Conservation (phyloP, 2,329 filamentous ascomycete species). For the Trichoderma atrobrunneum region DNA sequence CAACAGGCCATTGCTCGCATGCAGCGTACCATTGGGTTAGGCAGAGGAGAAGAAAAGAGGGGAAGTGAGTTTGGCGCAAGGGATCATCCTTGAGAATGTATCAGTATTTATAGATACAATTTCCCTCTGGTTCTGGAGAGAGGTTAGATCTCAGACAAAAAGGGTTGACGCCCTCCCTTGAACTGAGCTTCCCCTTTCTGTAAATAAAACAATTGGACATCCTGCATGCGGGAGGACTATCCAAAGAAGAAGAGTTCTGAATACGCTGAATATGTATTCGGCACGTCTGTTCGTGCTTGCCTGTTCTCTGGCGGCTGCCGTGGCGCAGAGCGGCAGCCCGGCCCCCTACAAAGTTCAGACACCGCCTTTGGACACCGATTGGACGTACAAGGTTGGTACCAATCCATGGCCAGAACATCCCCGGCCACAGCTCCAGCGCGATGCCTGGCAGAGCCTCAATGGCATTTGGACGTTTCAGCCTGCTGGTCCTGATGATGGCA, state of each 20-base stretch:
- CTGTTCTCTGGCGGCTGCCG: not conserved
- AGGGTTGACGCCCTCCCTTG: not conserved
- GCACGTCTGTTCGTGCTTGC: not conserved
- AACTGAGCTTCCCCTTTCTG: not conserved
- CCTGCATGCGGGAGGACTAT: not conserved
- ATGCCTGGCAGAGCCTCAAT: constrained; percentile 55
- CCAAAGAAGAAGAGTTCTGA: not conserved
- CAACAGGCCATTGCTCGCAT: constrained; percentile 6
- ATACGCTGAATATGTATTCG: not conserved
- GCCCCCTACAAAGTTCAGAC: constrained; percentile 37
- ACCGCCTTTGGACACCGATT: constrained; percentile 48
- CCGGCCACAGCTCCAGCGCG: constrained; percentile 53
- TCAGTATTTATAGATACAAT: not conserved
- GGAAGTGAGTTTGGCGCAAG: not conserved
- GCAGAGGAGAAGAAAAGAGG: not conserved
- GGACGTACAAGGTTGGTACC: constrained; percentile 51
- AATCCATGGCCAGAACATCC: constrained; percentile 58
- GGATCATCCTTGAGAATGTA: not conserved
- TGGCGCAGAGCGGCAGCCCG: constrained; percentile 12
- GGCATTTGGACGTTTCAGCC: constrained; percentile 56
- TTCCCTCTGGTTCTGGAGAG: not conserved
- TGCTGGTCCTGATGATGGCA: constrained; percentile 25
- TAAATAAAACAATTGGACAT: not conserved
- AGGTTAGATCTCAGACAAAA: not conserved
- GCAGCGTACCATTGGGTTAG: constrained; percentile 10